Base-by-base conservation (phyloP, 2,329 filamentous ascomycete genomes). In the Tolypocladium inflatum region DNA sequence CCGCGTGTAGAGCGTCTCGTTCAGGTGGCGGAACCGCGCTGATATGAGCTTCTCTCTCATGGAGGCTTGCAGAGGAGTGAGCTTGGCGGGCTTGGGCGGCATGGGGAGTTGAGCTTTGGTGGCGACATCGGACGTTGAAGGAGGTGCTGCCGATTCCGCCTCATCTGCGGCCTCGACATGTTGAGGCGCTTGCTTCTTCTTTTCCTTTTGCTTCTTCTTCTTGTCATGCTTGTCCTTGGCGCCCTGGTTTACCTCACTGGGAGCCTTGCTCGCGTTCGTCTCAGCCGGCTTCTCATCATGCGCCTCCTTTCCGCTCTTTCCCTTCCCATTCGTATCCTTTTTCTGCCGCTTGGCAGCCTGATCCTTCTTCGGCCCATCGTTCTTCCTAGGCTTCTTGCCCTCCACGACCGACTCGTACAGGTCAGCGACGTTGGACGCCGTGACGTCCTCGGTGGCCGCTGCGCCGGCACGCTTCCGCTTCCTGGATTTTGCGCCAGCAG, bases 31-130 rank as follows among this genome's bases (percentile, higher is more conserved):
- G 82, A 99, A 99, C 59, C 94, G 91, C 1, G 94, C 92, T 11
- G 92, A 95, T 62, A 96, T 82, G 62, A 99, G 86, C 78, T 99
- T 99, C 69, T 91, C 88, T 61, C 90, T 87, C 94, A 99, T 99
- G 4, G 90, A 86, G 57, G 88, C 85, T 78, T 99, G 94, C 58
- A 99, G 85, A 4, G 94, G 91, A 1, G 94, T 99, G 67, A 99
- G 84, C 65, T 89, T 90, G 61, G 73, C 69, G 35, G 75, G 69
- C 41, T 76, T 71, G 39, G 76, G 73, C 43, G 78, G 73, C 9
- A 74, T 72, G 43, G 75, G 74, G 58, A 70, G 64, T 56, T 64
- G 61, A 39, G 66, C 55, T 56, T 68, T 65, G 41, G 62, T 21
- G 35, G 64, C 61, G 60, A 63, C 55, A 26, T 65, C 63, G 54